Conservation (phyloP, 441 rosid genomes). For the Erysimum cheiri region DNA sequence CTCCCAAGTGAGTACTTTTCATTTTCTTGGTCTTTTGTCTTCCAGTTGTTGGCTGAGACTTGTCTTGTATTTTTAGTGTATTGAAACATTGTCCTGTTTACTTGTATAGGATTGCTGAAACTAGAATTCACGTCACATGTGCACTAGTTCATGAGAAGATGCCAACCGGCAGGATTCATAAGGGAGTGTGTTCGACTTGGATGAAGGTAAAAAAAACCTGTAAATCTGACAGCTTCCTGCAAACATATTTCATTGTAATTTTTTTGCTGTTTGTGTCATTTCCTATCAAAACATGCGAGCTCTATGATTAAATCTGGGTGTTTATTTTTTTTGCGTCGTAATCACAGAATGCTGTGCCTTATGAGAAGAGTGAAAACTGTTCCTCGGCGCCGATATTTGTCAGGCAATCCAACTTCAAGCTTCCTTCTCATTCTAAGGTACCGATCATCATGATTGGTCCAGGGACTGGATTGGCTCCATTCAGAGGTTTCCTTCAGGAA, state of each 20-base stretch:
- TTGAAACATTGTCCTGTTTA: conserved; percentile 16
- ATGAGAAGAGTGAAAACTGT: conserved; percentile 68
- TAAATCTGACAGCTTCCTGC: conserved; percentile 16
- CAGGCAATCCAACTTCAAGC: conserved; percentile 93
- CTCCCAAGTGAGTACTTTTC: conserved; percentile 70
- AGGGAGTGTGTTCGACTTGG: conserved; percentile 99
- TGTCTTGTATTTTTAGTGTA: conserved; percentile 7
- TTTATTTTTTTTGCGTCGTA: neutral
- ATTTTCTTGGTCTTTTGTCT: conserved; percentile 10
- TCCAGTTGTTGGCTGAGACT: conserved; percentile 5
- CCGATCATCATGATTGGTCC: conserved; percentile 98
- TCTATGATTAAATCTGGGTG: neutral
- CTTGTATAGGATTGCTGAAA: conserved; percentile 68
- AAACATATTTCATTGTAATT: neutral
- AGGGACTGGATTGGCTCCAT: conserved; percentile 98
- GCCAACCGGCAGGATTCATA: conserved; percentile 85
- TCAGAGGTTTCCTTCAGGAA: conserved; percentile 98
- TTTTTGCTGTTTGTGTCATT: conserved; percentile 7
- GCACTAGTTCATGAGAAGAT: conserved; percentile 86
- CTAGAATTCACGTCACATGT: conserved; percentile 95
- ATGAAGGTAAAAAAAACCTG: conserved; percentile 75
- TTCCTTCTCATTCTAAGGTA: conserved; percentile 75
- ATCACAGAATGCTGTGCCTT: conserved; percentile 71
- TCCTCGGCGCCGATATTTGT: conserved; percentile 87
- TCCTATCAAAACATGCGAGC: neutral